Base-by-base conservation (phyloP, 2,329 filamentous ascomycete genomes). In the Niveomyces coronatus region DNA sequence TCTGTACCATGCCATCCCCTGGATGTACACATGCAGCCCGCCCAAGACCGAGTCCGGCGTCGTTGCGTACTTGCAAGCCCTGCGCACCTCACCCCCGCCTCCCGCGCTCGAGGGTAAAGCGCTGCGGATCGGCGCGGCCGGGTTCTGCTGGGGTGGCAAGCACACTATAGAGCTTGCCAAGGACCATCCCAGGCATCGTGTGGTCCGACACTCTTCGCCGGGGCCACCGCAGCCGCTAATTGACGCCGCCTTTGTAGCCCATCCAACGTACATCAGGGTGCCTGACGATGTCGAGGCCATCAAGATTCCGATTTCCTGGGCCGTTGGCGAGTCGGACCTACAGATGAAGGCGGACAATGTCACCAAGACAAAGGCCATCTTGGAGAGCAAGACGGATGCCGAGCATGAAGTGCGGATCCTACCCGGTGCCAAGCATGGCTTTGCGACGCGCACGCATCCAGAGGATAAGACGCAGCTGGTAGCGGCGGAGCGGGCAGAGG, bases 141-240 rank as follows among this genome's bases (percentile, higher is more conserved):
- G 74, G 1, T 78, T 75, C 58, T 78, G 73, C 58, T 79, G 73
- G 71, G 74, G 74, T 22, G 75, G 70, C n/a, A 68, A 69, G 45
- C 65, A 75, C 45, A 56, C 62, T 3, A 51, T 71, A 15, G 49
- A 62, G 11, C 61, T 77, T 6, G 34, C 43, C 18, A 44, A 46
- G 22, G 44, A 44, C 24, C 18, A 43, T n/a, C 22, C 37, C 14
- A 56, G 61, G 9, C 54, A 60, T 22, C 35, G 17, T 19, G 45
- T 41, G 24, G 29, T 18, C 19, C 15, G 42, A 7, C 31, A 42
- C 18, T 29, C 14, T 6, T 26, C 34, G 8, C 30, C 33, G 42
- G 16, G 13, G 9, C 18, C 44, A 26, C 49, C 44, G 16, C 48
- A 53, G 41, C 57, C 58, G 3, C 55, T 75, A 5, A 52, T 74